Evolutionary conservation across 176 grass and related monocot species (phyloP).

Genomic region (Aechmea fasciata): DNA sequence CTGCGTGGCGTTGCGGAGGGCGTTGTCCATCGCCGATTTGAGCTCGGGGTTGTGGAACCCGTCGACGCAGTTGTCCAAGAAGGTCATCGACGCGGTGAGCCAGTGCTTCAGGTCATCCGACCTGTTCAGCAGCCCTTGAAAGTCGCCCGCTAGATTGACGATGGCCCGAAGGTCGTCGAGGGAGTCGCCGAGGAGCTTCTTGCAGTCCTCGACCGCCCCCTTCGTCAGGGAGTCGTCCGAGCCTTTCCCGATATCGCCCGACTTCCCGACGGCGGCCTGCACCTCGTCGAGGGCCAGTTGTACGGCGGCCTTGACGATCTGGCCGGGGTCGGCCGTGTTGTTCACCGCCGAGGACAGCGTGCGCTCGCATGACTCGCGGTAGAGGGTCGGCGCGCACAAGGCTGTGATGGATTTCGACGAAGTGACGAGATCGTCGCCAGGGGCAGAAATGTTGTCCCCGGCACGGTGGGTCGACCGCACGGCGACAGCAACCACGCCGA

Average conservation of each 20-base stretch:
- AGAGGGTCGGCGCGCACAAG: constrained; percentile 59
- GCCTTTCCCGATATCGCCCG: constrained; percentile 32
- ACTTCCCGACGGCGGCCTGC: constrained; percentile 14
- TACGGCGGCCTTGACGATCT: constrained; percentile 36
- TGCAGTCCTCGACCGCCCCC: constrained; percentile 49
- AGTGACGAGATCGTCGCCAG: constrained; percentile 2
- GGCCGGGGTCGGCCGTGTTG: constrained; percentile 28
- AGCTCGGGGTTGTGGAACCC: constrained; percentile 58
- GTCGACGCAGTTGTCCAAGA: constrained; percentile 71
- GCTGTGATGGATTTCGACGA: constrained; percentile 33
- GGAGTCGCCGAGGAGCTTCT: constrained; percentile 58
- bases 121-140: constrained; percentile 18
- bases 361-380: constrained; percentile 52
- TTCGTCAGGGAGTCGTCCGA: constrained; percentile 23
- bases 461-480: constrained; percentile 22
- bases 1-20: constrained; percentile 60
- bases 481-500: constrained; percentile 53
- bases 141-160: constrained; percentile 6
- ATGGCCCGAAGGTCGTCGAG: constrained; percentile 38
- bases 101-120: constrained; percentile 51
- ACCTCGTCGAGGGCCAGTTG: constrained; percentile 42
- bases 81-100: constrained; percentile 58
- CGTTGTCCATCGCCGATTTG: constrained; percentile 51
- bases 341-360: constrained; percentile 40
- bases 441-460: not conserved